These are phyloP conservation scores for Mucor circinelloides DNA, from an alignment of 371 early-diverging fungal genomes.

Conservation along the genomic window DNA sequence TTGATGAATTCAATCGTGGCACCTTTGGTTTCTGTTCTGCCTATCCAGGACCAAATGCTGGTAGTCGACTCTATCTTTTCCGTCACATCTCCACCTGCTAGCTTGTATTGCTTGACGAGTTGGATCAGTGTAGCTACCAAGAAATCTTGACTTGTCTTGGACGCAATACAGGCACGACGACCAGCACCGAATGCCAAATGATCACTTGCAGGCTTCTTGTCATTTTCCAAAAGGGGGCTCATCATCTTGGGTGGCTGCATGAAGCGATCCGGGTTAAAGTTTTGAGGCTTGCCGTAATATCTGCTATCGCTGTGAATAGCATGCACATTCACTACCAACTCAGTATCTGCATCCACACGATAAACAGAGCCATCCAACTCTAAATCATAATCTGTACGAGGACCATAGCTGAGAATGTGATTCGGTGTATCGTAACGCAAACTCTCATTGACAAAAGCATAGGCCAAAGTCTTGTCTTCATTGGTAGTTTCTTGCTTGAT, in stretches of 20 bases:
- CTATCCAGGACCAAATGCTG: constrained; percentile 32
- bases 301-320: constrained; percentile 34
- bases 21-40: constrained; percentile 36
- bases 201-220: constrained; percentile 26
- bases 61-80: constrained; percentile 20
- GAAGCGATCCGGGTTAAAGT: constrained; percentile 33
- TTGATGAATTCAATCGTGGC: constrained; percentile 22
- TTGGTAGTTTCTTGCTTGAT: constrained; percentile 7
- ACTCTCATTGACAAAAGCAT: constrained; percentile 39
- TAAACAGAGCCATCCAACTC: constrained; percentile 16
- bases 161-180: constrained; percentile 35
- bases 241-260: constrained; percentile 19
- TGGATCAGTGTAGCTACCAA: constrained; percentile 16
- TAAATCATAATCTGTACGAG: constrained; percentile 41
- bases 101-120: constrained; percentile 12
- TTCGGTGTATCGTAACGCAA: constrained; percentile 40
- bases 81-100: constrained; percentile 26
- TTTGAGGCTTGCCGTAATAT: constrained; percentile 27
- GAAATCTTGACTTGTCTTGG: constrained; percentile 20
- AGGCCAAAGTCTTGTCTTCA: constrained; percentile 12
- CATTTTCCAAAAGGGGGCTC: constrained; percentile 12
- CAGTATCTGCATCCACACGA: constrained; percentile 34
- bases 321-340: constrained; percentile 39
- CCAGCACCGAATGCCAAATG: constrained; percentile 45
- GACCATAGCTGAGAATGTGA: constrained; percentile 27